These are phyloP conservation scores for Fusarium redolens DNA, from an alignment of 2,329 filamentous ascomycete species.

Conservation along the genomic window DNA sequence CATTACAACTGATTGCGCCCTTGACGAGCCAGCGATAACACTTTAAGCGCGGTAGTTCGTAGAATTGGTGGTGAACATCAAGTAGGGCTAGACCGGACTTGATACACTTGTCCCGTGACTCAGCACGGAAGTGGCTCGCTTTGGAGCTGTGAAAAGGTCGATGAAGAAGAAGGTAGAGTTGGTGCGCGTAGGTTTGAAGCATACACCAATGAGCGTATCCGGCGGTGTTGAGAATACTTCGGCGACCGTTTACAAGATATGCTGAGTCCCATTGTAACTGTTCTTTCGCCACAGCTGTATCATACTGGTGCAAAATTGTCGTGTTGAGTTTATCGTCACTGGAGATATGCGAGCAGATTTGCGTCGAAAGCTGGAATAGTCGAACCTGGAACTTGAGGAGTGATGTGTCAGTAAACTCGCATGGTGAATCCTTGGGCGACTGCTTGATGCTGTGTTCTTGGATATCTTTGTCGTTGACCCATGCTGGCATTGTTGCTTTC, in stretches of 20 bases:
- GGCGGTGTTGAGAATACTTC: constrained; percentile 1
- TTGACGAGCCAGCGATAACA: constrained; percentile 23
- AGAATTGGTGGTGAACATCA: constrained; percentile 18
- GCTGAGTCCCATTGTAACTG: background rate
- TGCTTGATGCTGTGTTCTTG: background rate
- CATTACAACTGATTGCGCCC: constrained; percentile 5
- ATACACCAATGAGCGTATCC: constrained; percentile 18
- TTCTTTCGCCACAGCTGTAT: background rate
- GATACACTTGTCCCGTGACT: constrained; percentile 11
- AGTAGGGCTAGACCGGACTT: background rate
- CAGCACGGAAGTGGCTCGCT: background rate
- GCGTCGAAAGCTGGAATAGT: background rate
- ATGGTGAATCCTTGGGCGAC: accelerated
- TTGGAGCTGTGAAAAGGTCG: constrained; percentile 11
- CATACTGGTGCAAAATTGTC: background rate
- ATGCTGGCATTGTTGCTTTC: constrained; percentile 4
- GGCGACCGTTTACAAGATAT: background rate
- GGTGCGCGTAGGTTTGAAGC: constrained; percentile 9
- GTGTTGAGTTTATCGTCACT: background rate
- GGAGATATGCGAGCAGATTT: constrained; percentile 2
- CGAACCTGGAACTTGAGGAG: constrained; percentile 7
- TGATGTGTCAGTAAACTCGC: background rate
- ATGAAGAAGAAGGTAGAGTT: constrained; percentile 14
- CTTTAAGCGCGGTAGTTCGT: background rate
- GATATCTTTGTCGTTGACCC: constrained; percentile 12